Conservation (phyloP, 2,329 filamentous ascomycete genomes). For the Cordyceps sp. region DNA sequence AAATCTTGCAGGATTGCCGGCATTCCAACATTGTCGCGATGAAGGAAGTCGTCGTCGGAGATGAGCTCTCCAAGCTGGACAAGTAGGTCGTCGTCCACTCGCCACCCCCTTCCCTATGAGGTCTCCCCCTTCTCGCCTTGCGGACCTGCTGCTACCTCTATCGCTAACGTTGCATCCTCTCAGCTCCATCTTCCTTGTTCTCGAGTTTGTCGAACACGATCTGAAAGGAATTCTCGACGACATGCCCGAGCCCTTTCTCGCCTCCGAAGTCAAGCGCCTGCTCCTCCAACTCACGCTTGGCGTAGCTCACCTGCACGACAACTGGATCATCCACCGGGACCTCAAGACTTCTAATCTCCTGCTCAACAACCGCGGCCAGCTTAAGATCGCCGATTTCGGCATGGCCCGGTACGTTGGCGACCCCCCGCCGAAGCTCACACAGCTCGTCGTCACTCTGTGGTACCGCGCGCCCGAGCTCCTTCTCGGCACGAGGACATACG, state of each 20-base stretch:
- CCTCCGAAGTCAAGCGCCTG: constrained; percentile 83
- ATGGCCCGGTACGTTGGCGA: constrained; percentile 85
- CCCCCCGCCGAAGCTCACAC: constrained; percentile 69
- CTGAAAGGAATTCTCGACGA: constrained; percentile 84
- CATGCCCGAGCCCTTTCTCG: constrained; percentile 85
- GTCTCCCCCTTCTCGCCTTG: background rate
- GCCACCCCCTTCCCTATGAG: background rate
- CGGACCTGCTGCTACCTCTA: no score
- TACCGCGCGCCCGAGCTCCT: constrained; percentile 86
- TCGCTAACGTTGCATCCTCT: no score
- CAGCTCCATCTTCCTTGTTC: constrained; percentile 72
- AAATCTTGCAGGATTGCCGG: constrained; percentile 65
- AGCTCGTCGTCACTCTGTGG: constrained; percentile 93
- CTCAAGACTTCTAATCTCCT: constrained; percentile 89
- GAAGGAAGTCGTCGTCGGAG: constrained; percentile 69
- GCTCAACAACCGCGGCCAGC: constrained; percentile 82
- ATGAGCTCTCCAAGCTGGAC: constrained; percentile 34
- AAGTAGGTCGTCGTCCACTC: constrained; percentile 20
- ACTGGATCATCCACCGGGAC: constrained; percentile 87
- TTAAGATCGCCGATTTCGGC: constrained; percentile 95
- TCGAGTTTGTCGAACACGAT: constrained; percentile 96
- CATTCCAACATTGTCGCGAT: constrained; percentile 74
- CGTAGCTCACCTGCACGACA: constrained; percentile 68
- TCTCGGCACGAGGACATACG: constrained; percentile 64
- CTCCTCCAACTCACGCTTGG: constrained; percentile 69